These are phyloP conservation scores for Pythium utonaiense DNA, from an alignment of 352 stramenopile genomes.

Conservation along the genomic window DNA sequence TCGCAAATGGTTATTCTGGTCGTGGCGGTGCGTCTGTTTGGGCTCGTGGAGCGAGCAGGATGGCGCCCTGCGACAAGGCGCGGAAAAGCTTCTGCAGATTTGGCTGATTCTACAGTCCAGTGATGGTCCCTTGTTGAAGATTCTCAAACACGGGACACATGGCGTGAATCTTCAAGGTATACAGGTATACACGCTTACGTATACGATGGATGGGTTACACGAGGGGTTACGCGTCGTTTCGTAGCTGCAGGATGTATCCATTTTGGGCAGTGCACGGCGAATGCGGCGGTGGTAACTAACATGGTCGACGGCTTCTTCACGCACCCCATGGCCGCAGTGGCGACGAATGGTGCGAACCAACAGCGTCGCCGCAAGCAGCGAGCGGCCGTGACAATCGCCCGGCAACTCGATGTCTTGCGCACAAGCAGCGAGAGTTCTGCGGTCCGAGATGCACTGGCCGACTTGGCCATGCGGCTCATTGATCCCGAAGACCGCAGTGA, in stretches of 20 bases:
- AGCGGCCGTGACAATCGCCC: conserved; percentile 23
- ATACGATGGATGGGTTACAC: no score
- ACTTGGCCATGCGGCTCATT: conserved; percentile 56
- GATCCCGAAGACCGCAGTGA: conserved; percentile 46
- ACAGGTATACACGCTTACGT: neutral
- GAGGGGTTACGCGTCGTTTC: conserved; percentile 18
- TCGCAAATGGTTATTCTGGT: neutral
- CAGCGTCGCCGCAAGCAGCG: conserved; percentile 11
- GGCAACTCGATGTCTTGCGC: conserved; percentile 47
- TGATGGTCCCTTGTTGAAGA: neutral
- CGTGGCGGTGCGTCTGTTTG: neutral
- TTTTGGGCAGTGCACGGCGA: neutral
- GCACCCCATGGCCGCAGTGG: neutral
- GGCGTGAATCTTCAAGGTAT: neutral
- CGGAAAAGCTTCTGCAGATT: conserved; percentile 1
- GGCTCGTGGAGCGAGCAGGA: no score
- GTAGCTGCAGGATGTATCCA: neutral
- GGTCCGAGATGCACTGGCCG: conserved; percentile 42
- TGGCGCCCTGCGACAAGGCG: conserved; percentile 2
- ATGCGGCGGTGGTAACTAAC: neutral
- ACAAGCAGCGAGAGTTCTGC: conserved; percentile 20
- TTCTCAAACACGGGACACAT: neutral
- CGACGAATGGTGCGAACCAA: conserved; percentile 1
- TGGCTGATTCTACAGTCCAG: neutral
- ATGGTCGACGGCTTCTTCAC: conserved; percentile 21